Evolutionary conservation across 805 yeast genomes (phyloP).

Genomic region (Nakazawaea anatomiae): DNA sequence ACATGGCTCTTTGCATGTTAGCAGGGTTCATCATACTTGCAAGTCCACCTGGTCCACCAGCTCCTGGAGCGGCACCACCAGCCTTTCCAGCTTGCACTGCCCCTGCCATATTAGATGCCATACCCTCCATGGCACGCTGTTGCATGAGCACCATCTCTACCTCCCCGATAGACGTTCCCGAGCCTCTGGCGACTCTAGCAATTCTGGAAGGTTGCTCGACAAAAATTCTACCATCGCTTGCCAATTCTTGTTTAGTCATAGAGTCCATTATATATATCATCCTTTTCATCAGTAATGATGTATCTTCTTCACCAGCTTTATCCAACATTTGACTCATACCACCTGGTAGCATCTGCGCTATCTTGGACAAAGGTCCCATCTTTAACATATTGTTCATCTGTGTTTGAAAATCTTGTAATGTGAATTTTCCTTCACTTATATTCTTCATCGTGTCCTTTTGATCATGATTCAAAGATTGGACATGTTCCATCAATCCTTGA

Average conservation of each 20-base stretch:
- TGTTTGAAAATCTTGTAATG: constrained; percentile 84
- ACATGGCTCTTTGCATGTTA: constrained; percentile 42
- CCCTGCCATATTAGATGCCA: constrained; percentile 74
- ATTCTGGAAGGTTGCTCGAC: constrained; percentile 78
- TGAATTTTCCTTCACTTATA: constrained; percentile 91
- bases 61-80: constrained; percentile 39
- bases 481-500: constrained; percentile 91
- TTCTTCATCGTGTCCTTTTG: constrained; percentile 89
- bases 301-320: constrained; percentile 89
- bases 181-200: constrained; percentile 87
- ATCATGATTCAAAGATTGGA: constrained; percentile 78
- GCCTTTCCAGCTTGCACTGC: constrained; percentile 50
- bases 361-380: constrained; percentile 94
- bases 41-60: constrained; percentile 30
- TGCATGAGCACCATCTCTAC: constrained; percentile 90
- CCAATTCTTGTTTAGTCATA: constrained; percentile 89
- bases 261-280: constrained; percentile 94
- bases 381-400: constrained; percentile 94
- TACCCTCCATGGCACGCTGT: constrained; percentile 88
- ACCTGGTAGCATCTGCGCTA: constrained; percentile 93
- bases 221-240: constrained; percentile 81
- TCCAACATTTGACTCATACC: constrained; percentile 80
- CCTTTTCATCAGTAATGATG: constrained; percentile 73
- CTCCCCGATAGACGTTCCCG: constrained; percentile 88
- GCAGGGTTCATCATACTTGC: constrained; percentile 21